Conservation (phyloP, 441 rosid genomes). For the Raphanus hybrid region DNA sequence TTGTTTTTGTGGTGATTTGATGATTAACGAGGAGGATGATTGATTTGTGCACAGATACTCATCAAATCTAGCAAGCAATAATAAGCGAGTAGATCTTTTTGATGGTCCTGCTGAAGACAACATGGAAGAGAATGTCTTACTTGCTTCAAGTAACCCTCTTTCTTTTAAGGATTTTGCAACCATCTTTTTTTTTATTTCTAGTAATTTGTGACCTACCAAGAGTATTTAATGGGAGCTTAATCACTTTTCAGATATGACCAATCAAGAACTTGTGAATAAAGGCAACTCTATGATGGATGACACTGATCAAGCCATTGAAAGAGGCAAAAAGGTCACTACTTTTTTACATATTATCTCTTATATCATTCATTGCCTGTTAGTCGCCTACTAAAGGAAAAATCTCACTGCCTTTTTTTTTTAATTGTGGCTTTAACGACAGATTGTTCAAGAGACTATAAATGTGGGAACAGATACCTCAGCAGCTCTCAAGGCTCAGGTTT, state of each 20-base stretch:
- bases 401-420: constrained; percentile 13
- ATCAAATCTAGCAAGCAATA: constrained; percentile 73
- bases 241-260: constrained; percentile 78
- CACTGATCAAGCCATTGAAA: constrained; percentile 94
- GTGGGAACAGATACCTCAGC: constrained; percentile 96
- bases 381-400: background rate
- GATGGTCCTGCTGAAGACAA: constrained; percentile 77
- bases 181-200: too few relatives aligned
- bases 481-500: constrained; percentile 95
- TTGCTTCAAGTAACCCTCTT: constrained; percentile 75
- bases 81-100: constrained; percentile 83
- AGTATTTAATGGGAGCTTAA: constrained; percentile 18
- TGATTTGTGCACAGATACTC: constrained; percentile 55
- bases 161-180: background rate
- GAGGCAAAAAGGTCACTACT: constrained; percentile 74
- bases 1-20: constrained; percentile 14
- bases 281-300: constrained; percentile 96
- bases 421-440: constrained; percentile 48
- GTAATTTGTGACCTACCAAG: background rate
- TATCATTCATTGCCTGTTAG: background rate
- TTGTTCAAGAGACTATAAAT: constrained; percentile 90
- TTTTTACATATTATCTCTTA: constrained; percentile 1
- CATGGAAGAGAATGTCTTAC: constrained; percentile 78
- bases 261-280: constrained; percentile 76
- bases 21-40: background rate